These are phyloP conservation scores for Centrapalus pauciflorus DNA, from an alignment of 129 eudicot genomes.

Conservation along the genomic window DNA sequence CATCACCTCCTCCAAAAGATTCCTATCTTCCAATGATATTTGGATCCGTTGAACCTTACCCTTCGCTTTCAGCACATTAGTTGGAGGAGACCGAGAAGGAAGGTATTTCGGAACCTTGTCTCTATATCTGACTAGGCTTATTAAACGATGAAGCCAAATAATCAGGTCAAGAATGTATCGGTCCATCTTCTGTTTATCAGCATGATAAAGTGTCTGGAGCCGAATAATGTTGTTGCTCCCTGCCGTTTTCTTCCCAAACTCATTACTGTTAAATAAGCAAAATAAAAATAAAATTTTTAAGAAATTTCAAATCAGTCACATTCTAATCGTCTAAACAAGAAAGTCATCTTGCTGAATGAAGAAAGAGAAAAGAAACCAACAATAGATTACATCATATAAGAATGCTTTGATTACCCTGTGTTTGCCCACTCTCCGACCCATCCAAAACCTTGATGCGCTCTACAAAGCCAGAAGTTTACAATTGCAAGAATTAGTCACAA, in stretches of 20 bases:
- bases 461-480: constrained; percentile 18
- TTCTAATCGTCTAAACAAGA: not conserved
- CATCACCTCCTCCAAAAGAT: constrained; percentile 56
- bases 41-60: constrained; percentile 21
- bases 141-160: constrained; percentile 72
- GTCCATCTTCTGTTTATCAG: constrained; percentile 76
- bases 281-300: too few relatives aligned
- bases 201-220: constrained; percentile 91
- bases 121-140: constrained; percentile 58
- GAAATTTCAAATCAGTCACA: not conserved
- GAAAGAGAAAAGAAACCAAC: not conserved
- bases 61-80: not conserved
- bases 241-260: constrained; percentile 61
- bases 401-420: constrained; percentile 51
- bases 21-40: constrained; percentile 55
- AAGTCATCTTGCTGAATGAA: not conserved
- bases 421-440: constrained; percentile 99
- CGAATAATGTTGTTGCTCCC: constrained; percentile 51
- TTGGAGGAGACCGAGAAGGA: constrained; percentile 42
- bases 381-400: not conserved
- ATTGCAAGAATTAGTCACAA: not conserved
- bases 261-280: constrained; percentile 52
- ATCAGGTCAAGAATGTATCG: constrained; percentile 61
- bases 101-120: constrained; percentile 50
- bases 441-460: constrained; percentile 96